These are phyloP conservation scores for Plasmodium malariae DNA, from an alignment of 169 alveolate genomes.

Conservation along the genomic window DNA sequence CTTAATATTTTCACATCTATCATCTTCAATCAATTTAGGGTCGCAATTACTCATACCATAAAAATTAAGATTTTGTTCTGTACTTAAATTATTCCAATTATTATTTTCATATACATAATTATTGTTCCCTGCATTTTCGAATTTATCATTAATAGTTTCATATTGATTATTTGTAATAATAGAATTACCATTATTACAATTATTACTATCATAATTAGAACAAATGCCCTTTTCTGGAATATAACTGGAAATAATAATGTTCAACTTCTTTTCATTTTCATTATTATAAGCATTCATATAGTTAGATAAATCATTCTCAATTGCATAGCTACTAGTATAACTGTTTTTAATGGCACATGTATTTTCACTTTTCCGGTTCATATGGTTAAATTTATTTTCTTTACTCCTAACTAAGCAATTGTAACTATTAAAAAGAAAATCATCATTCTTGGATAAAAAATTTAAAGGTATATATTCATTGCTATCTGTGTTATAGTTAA, in stretches of 20 bases:
- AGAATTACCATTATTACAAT: too few relatives aligned
- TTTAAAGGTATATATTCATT: conserved; percentile 13
- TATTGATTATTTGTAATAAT: not conserved
- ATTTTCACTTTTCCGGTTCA: not conserved
- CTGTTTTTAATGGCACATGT: not conserved
- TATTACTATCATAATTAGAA: too few relatives aligned
- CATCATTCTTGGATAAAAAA: conserved; percentile 11
- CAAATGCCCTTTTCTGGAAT: not conserved
- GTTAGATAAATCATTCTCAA: conserved; percentile 22
- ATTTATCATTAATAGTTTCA: not conserved
- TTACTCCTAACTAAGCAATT: not conserved
- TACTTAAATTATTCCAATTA: not conserved
- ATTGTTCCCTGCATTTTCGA: not conserved
- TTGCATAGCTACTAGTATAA: not conserved
- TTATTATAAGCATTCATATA: conserved; percentile 31
- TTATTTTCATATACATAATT: too few relatives aligned
- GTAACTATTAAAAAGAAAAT: conserved; percentile 30
- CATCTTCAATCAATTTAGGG: too few relatives aligned
- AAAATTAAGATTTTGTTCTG: not conserved
- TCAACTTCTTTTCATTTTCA: conserved; percentile 19
- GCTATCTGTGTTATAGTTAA: not conserved
- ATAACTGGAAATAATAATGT: conserved; percentile 2
- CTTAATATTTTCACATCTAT: not conserved
- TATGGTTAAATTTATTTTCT: not conserved
- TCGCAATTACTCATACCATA: too few relatives aligned